These are phyloP conservation scores for Colletotrichum magnum DNA, from an alignment of 2,329 filamentous ascomycete genomes.

Conservation along the genomic window DNA sequence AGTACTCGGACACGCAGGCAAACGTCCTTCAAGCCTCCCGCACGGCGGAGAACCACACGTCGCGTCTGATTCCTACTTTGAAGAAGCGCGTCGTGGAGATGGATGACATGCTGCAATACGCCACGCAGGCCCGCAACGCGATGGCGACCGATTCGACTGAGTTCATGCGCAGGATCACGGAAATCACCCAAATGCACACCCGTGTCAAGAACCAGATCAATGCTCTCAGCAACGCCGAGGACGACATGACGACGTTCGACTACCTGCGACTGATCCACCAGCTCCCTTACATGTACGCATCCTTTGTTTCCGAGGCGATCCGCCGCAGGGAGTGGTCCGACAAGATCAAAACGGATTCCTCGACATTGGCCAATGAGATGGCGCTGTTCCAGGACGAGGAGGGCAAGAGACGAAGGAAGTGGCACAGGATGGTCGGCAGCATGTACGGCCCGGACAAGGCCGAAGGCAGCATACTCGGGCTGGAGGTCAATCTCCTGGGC, in stretches of 20 bases:
- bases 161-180: constrained; percentile 87
- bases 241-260: constrained; percentile 85
- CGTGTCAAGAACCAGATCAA: constrained; percentile 81
- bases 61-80: constrained; percentile 71
- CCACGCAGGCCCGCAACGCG: constrained; percentile 76
- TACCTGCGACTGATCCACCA: constrained; percentile 84
- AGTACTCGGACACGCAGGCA: constrained; percentile 74
- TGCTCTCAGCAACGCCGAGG: constrained; percentile 78
- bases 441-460: constrained; percentile 76
- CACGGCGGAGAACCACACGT: constrained; percentile 74
- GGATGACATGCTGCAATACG: constrained; percentile 71
- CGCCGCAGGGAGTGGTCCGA: constrained; percentile 91
- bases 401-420: constrained; percentile 87
- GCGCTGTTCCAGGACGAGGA: constrained; percentile 94
- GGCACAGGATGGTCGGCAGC: constrained; percentile 87
- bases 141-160: constrained; percentile 76
- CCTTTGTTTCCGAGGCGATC: constrained; percentile 87
- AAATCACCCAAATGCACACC: constrained; percentile 82
- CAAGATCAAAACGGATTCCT: constrained; percentile 89
- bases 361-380: constrained; percentile 92
- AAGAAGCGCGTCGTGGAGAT: constrained; percentile 71
- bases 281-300: constrained; percentile 90
- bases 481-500: constrained; percentile 88
- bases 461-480: constrained; percentile 79
- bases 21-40: constrained; percentile 74